Evolutionary conservation across 2,329 filamentous ascomycete genomes (phyloP), one percentile per base, ranked within the genome.

Genomic region (Cadophora luteo-olivacea): DNA sequence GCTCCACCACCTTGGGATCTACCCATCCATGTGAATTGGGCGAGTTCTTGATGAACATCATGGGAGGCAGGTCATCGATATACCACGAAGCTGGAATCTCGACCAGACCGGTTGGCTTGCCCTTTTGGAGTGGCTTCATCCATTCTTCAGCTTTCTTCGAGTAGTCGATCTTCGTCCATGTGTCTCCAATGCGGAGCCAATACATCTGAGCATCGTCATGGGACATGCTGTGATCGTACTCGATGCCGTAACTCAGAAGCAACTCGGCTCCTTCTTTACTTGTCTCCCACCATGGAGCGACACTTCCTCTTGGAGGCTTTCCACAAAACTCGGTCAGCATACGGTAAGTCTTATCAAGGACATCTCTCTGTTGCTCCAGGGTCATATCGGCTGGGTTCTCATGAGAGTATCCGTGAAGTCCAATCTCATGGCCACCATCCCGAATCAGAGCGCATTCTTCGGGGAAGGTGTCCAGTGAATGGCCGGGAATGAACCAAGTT

Each of bases 221-320:
- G 61, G 81, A 84, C 85, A 91, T 90, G 68, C 82, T 86, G 75
- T 91, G 89, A 73, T 92, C 89, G 74, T 92, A 92, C 72, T 91
- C 88, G 69, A 92, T 87, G 16, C 89, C 89, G 74, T 91, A 91
- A 70, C 83, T 84, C 19, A 91, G 82, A 73, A 91, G 80, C 19
- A 92, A 79, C 71, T 91, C 86, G 0, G 87, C 86, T 4, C 89
- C 90, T 75, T 92, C 91, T 71, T 87, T 84, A 68, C 86, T 89
- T 0, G 87, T 89, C 76, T 93, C 91, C 91, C 91, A 94, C 83
- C 87, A 94, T 0, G 92, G 92, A 0, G 91, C 91, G 0, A 93
- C 91, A 49, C 85, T 89, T 0, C 92, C 91, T 0, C 90, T 82
- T 0, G 92, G 92, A 0, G 89, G 89, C 79, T 92, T 92, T 6